phyloP scores from a whole-genome alignment of 1,139 yeast genomes.

The Nakaseomyces delphensis region DNA sequence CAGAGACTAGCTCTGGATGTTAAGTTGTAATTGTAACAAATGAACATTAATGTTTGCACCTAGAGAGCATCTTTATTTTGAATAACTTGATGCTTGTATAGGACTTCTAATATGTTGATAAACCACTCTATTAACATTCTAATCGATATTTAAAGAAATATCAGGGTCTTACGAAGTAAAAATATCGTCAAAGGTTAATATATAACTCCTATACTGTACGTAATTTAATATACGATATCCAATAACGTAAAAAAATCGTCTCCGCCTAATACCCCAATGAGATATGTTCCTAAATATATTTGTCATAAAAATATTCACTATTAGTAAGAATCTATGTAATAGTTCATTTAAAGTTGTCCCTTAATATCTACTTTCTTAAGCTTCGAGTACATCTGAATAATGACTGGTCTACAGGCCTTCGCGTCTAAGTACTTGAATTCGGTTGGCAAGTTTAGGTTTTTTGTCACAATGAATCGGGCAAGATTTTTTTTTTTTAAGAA shows the following conservation, averaged over 20 bases:
- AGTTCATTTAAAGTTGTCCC: slow-evolving; percentile 70
- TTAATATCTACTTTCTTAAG: slow-evolving; percentile 75
- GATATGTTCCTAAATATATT: too few relatives aligned
- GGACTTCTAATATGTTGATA: neutral
- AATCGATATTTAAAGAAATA: too few relatives aligned
- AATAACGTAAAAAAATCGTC: too few relatives aligned
- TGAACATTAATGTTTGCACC: neutral
- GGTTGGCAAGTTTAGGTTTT: slow-evolving; percentile 19
- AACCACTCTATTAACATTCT: neutral
- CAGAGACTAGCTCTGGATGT: slow-evolving; percentile 9
- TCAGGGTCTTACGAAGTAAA: too few relatives aligned
- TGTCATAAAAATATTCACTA: too few relatives aligned
- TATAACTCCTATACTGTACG: too few relatives aligned
- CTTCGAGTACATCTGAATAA: slow-evolving; percentile 39
- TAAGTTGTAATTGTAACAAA: neutral
- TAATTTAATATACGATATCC: too few relatives aligned
- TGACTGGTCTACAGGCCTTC: slow-evolving; percentile 35
- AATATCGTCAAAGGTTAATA: too few relatives aligned
- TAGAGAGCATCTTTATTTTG: neutral
- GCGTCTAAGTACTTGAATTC: slow-evolving; percentile 32
- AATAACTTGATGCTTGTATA: neutral
- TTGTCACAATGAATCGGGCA: slow-evolving; percentile 33
- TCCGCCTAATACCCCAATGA: too few relatives aligned
- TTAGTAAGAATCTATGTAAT: too few relatives aligned
- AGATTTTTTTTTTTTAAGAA: slow-evolving; percentile 41